phyloP scores from a whole-genome alignment of 257 asterid genomes.

The Petunia secreta region DNA sequence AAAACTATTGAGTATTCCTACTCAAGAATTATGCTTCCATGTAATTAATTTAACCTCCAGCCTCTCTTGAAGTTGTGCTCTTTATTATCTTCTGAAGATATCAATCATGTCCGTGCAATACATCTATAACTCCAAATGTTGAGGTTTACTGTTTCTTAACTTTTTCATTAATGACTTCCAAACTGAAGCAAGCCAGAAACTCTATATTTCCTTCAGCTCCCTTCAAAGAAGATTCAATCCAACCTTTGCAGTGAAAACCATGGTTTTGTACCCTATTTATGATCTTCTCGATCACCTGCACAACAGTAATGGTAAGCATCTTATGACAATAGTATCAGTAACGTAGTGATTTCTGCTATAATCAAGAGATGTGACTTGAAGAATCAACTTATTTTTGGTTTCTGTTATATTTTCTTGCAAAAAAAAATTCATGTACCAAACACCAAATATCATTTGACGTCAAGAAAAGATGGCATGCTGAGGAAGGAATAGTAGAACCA shows the following conservation, averaged over 20 bases:
- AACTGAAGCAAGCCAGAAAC: constrained; percentile 72
- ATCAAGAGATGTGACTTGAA: neutral
- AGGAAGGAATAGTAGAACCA: neutral
- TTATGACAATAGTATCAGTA: neutral
- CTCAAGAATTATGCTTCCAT: neutral
- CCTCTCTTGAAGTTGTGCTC: constrained; percentile 1
- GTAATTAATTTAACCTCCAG: neutral
- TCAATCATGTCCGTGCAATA: constrained; percentile 9
- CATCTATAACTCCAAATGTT: neutral
- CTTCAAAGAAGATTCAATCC: constrained; percentile 91
- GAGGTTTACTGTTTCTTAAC: neutral
- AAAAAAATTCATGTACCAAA: neutral
- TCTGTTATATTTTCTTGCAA: neutral
- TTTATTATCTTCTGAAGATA: neutral
- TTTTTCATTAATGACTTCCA: constrained; percentile 27
- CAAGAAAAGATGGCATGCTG: neutral
- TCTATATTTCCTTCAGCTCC: constrained; percentile 98
- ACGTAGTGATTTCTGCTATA: neutral
- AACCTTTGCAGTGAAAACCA: constrained; percentile 82
- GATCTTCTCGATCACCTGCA: constrained; percentile 77
- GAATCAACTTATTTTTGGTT: neutral
- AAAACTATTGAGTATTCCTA: neutral
- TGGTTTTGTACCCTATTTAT: constrained; percentile 71
- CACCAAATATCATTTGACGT: neutral
- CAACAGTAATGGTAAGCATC: neutral